phyloP scores from a whole-genome alignment of 768 basidiomycete genomes.

The Naganishia onofrii region DNA sequence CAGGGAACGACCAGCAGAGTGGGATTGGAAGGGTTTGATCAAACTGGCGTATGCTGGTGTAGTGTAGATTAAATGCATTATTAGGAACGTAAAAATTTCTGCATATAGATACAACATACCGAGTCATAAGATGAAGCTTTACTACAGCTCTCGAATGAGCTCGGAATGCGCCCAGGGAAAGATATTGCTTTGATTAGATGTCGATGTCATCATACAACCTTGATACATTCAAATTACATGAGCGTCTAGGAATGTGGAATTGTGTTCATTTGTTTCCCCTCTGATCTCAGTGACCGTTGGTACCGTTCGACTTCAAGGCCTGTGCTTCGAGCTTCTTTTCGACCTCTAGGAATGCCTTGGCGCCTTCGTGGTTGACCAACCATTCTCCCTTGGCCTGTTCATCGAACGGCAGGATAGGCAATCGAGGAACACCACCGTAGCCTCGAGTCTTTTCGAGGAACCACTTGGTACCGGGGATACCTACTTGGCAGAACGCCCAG shows the following conservation, averaged over 20 bases:
- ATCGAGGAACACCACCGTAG: conserved; percentile 76
- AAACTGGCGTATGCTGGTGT: conserved; percentile 55
- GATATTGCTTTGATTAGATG: background rate
- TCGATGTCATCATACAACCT: conserved; percentile 19
- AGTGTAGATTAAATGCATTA: conserved; percentile 38
- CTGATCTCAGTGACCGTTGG: conserved; percentile 21
- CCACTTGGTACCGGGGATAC: conserved; percentile 79
- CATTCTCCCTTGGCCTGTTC: conserved; percentile 58
- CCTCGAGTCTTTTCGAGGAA: conserved; percentile 68
- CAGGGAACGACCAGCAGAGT: conserved; percentile 72
- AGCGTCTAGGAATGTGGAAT: background rate
- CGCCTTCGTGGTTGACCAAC: conserved; percentile 71
- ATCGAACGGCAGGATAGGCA: conserved; percentile 69
- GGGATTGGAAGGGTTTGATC: conserved; percentile 78
- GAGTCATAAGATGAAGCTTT: no score
- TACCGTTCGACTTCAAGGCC: conserved; percentile 18
- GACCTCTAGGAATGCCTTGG: conserved; percentile 64
- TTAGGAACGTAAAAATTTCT: background rate
- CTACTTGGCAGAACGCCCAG: conserved; percentile 70
- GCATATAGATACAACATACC: background rate
- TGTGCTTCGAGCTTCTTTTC: conserved; percentile 55
- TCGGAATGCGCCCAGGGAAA: background rate
- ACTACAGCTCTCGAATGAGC: background rate
- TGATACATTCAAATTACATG: conserved; percentile 20
- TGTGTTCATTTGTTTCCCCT: background rate